These are phyloP conservation scores for Harrya chromipes DNA, from an alignment of 768 basidiomycete genomes.

Conservation along the genomic window DNA sequence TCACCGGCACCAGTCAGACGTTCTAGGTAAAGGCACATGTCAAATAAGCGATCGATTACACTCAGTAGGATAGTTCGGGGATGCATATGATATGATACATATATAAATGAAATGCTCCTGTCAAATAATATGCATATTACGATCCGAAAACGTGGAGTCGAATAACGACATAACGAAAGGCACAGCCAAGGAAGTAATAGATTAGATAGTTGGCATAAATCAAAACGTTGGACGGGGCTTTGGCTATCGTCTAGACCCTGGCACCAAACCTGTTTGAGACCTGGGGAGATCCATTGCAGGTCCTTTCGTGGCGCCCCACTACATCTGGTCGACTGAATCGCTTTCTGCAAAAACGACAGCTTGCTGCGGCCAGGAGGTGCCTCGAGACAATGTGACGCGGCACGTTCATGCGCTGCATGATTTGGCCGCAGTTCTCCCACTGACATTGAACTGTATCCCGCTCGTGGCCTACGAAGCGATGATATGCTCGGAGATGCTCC, in stretches of 20 bases:
- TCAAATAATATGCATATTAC: conserved; percentile 9
- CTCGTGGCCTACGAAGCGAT: conserved; percentile 27
- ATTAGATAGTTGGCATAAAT: not conserved
- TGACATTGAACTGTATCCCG: conserved; percentile 23
- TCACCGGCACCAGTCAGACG: not conserved
- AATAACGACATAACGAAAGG: not conserved
- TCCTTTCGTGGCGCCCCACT: conserved; percentile 25
- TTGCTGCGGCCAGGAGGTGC: conserved; percentile 24
- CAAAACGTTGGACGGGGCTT: not conserved
- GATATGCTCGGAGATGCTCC: conserved; percentile 21
- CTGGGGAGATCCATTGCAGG: conserved; percentile 8
- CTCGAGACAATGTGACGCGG: conserved; percentile 29
- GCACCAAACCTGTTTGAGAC: not conserved
- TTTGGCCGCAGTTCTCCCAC: conserved; percentile 23
- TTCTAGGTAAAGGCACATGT: not conserved
- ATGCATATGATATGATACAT: conserved; percentile 5
- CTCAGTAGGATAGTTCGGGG: not conserved
- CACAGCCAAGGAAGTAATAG: not conserved
- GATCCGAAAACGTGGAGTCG: conserved; percentile 2
- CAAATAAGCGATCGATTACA: not conserved
- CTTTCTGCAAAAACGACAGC: conserved; percentile 21
- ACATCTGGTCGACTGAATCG: conserved; percentile 28
- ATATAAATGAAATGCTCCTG: conserved; percentile 10
- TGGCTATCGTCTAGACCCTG: conserved; percentile 1
- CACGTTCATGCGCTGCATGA: conserved; percentile 30